Conservation (phyloP, 2,329 filamentous ascomycete species). For the Westerdykella sp. region DNA sequence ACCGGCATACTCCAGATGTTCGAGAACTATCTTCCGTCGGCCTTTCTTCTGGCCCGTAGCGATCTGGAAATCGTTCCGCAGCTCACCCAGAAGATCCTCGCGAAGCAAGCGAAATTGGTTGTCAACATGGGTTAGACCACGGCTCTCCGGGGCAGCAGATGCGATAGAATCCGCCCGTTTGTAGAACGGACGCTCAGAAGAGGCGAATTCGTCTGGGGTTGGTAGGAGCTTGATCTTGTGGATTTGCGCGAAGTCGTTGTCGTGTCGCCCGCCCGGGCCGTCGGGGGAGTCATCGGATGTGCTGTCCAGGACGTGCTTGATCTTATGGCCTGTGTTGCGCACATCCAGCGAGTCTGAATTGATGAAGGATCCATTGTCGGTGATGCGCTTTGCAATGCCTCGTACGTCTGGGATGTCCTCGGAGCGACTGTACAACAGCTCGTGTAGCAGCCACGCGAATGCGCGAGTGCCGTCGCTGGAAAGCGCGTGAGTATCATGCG, state of each 20-base stretch:
- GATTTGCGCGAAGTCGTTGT: slow-evolving; percentile 63
- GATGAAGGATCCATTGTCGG: slow-evolving; percentile 16
- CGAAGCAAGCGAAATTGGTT: slow-evolving; percentile 66
- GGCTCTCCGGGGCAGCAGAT: slow-evolving; percentile 31
- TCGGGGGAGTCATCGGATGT: slow-evolving; percentile 41
- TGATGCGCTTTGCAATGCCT: slow-evolving; percentile 18
- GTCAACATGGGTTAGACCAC: slow-evolving; percentile 53
- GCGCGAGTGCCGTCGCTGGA: slow-evolving; percentile 17
- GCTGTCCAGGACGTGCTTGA: slow-evolving; percentile 40
- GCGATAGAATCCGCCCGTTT: slow-evolving; percentile 48
- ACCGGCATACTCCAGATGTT: slow-evolving; percentile 34
- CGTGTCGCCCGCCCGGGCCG: slow-evolving; percentile 60
- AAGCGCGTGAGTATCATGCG: slow-evolving; percentile 20
- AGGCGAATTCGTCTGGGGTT: slow-evolving; percentile 58
- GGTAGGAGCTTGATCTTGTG: slow-evolving; percentile 58
- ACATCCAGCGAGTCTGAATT: slow-evolving; percentile 43
- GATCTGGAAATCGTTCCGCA: slow-evolving; percentile 56
- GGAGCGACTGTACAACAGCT: slow-evolving; percentile 41
- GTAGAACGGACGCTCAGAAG: slow-evolving; percentile 49
- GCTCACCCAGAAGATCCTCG: slow-evolving; percentile 63
- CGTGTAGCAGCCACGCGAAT: slow-evolving; percentile 41
- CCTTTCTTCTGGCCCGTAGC: slow-evolving; percentile 47
- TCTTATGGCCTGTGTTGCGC: slow-evolving; percentile 53
- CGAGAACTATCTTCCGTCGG: slow-evolving; percentile 38
- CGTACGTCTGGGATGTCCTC: slow-evolving; percentile 22